phyloP scores from a whole-genome alignment of 352 stramenopile species.

The Globisporangium middletonii region DNA sequence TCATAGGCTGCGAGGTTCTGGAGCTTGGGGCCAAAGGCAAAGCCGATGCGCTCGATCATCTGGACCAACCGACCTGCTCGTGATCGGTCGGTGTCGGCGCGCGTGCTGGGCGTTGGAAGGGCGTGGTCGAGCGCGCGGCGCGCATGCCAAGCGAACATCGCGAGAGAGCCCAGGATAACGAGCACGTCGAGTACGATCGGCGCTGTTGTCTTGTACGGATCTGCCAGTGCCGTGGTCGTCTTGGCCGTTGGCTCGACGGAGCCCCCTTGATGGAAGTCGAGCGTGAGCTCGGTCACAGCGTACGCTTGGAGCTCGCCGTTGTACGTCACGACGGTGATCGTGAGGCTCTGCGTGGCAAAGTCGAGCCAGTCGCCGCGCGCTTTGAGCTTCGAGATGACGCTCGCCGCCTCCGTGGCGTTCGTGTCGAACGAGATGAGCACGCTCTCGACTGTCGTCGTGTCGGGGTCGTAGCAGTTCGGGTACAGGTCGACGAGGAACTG shows the following conservation, averaged over 20 bases:
- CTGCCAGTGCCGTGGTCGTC: conserved; percentile 25
- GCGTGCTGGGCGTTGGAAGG: too few relatives aligned
- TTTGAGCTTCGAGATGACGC: conserved; percentile 22
- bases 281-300: conserved; percentile 27
- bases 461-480: conserved; percentile 33
- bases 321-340: conserved; percentile 44
- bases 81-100: too few relatives aligned
- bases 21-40: not conserved
- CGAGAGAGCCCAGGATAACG: conserved; percentile 26
- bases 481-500: conserved; percentile 35
- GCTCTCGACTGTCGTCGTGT: conserved; percentile 16
- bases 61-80: too few relatives aligned
- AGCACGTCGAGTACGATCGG: conserved; percentile 27
- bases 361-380: conserved; percentile 29
- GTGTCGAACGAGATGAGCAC: conserved; percentile 40
- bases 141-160: not conserved
- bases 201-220: conserved; percentile 24
- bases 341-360: conserved; percentile 28
- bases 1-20: not conserved
- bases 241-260: conserved; percentile 22
- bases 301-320: conserved; percentile 48
- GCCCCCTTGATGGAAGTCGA: conserved; percentile 30
- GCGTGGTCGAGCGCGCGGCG: too few relatives aligned
- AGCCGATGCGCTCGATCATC: too few relatives aligned
- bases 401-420: conserved; percentile 21